Base-by-base conservation (phyloP, 768 basidiomycete genomes). In the Phanerodontia chrysosporium region DNA sequence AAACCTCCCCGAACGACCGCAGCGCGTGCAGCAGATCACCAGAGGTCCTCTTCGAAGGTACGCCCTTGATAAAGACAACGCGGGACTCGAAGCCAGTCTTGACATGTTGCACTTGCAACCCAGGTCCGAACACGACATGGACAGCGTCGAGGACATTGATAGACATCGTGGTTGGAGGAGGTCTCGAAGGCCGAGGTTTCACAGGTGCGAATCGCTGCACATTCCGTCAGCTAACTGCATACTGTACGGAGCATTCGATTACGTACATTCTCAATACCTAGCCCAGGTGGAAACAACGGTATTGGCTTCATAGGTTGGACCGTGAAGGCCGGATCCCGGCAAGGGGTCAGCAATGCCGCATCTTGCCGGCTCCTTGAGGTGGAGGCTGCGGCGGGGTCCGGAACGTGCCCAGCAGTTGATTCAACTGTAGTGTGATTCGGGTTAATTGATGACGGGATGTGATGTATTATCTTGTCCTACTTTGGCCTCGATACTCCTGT, bases 71-170 rank as follows among this genome's bases (percentile, higher is more conserved):
- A 36, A 78, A 73, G 9, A 91, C 66, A 75, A 82, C 83, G 6
- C 79, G 80, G 0, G 85, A 85, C 64, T 93, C 90, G 44, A 90
- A 86, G 1, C 85, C 85, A 1, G 89, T 90, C 7, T 70, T 69
- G 6, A 91, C 67, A 0, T 82, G 76, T 25, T 74, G 68, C 2
- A 92, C 77, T 1, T 76, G 75, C 48, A 89, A 88, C 0, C 91
- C 90, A 0, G 81, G 69, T 30, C 79, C 79, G 48, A 90, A 74
- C 22, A 75, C 80, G 21, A 86, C 79, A 52, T 74, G 77, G 22
- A 80, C 84, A 55, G 86, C 79, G 36, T 84, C 80, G 44, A 83
- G 76, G 7, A 88, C 67, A 0, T 69, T 75, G 13, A 79, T 55
- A 0, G 63, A 54, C 1, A 73, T 42, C 12, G 51, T 58, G 0